These are phyloP conservation scores for Rhytidiadelphus loreus DNA, from an alignment of 225 moss, liverwort and hornwort species.

Conservation along the genomic window DNA sequence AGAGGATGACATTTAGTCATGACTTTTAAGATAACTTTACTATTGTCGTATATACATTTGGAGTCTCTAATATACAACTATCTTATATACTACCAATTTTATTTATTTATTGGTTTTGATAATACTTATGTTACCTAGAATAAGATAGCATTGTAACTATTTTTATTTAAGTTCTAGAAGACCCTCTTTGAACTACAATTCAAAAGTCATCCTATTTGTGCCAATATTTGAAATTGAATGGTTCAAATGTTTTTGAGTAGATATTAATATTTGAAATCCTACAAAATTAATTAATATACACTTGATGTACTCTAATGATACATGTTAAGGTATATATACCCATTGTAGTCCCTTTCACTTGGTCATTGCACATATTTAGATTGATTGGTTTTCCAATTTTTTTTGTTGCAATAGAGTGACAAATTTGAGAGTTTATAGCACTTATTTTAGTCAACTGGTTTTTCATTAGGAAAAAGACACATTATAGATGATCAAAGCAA, in stretches of 20 bases:
- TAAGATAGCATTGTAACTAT: background rate
- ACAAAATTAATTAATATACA: too few species aligned
- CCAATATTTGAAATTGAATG: too few species aligned
- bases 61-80: background rate
- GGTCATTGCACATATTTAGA: too few species aligned
- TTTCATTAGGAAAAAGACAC: background rate
- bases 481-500: background rate
- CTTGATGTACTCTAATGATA: background rate
- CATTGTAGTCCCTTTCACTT: background rate
- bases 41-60: background rate
- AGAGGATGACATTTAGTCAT: background rate
- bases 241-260: too few species aligned
- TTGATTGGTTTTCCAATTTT: too few species aligned
- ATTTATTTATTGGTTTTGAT: background rate
- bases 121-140: fast-evolving
- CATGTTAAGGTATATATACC: background rate
- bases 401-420: background rate
- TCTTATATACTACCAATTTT: background rate
- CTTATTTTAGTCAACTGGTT: background rate
- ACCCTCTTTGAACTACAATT: background rate
- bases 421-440: background rate
- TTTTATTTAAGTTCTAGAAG: background rate
- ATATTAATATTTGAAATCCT: too few species aligned
- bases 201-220: background rate
- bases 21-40: background rate